These are phyloP conservation scores for Chamaecrista fasciculata DNA, from an alignment of 306 rosid species.

Conservation along the genomic window DNA sequence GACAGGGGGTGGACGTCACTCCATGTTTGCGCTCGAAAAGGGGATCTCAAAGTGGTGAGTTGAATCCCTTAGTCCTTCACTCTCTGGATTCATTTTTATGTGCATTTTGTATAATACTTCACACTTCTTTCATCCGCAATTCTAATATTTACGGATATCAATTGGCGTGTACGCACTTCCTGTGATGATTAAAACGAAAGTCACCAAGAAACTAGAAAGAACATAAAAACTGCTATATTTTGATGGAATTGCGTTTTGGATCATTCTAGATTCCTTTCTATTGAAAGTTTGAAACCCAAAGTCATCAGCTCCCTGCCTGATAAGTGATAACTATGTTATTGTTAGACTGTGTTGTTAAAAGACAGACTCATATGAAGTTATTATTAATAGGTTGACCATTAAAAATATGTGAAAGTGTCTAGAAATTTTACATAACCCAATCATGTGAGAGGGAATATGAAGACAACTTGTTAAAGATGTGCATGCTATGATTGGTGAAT, in stretches of 20 bases:
- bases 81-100: background rate
- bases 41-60: slow-evolving; percentile 64
- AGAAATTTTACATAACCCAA: no score
- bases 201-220: background rate
- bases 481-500: no score
- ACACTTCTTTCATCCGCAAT: background rate
- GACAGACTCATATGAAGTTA: background rate
- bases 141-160: background rate
- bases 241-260: background rate
- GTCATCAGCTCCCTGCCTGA: background rate
- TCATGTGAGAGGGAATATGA: no score
- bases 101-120: background rate
- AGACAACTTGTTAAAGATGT: no score
- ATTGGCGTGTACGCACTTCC: background rate
- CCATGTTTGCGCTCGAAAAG: slow-evolving; percentile 75
- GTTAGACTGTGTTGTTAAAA: background rate
- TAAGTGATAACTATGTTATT: background rate
- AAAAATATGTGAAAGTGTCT: no score
- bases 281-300: background rate
- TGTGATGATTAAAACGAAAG: background rate
- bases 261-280: background rate
- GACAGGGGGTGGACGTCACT: slow-evolving; percentile 92
- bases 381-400: no score
- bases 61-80: background rate
- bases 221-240: background rate